phyloP scores from a whole-genome alignment of 78 protist genomes.

The Dictyostelium discoideum region DNA sequence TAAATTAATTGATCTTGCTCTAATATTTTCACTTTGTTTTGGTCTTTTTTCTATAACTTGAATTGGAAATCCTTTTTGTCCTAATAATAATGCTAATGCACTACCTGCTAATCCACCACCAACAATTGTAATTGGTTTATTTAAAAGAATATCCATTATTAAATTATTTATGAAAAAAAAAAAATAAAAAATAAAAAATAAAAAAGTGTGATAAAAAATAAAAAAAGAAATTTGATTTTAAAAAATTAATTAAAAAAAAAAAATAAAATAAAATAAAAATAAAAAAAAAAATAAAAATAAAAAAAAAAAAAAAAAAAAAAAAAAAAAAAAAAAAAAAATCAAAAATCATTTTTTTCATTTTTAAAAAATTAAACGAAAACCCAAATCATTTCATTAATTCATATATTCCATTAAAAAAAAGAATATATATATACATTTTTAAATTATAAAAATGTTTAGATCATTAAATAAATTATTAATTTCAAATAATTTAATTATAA shows the following conservation, averaged over 20 bases:
- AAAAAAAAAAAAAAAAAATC: too few species aligned
- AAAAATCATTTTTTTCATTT: too few species aligned
- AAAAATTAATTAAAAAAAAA: neutral
- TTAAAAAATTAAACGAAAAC: too few species aligned
- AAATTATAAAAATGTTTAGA: neutral
- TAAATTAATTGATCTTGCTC: conserved; percentile 77
- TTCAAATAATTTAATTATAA: neutral
- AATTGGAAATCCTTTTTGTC: conserved; percentile 26
- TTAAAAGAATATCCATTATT: neutral
- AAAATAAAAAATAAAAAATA: neutral
- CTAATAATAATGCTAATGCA: conserved; percentile 41
- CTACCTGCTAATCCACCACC: conserved; percentile 67
- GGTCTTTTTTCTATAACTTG: conserved; percentile 51
- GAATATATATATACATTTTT: too few species aligned
- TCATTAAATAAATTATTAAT: neutral
- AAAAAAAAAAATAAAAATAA: too few species aligned
- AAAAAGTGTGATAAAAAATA: too few species aligned
- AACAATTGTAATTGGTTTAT: conserved; percentile 26
- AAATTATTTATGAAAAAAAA: neutral
- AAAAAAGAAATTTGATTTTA: neutral
- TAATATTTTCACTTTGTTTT: neutral
- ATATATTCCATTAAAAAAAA: too few species aligned
- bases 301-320: too few species aligned
- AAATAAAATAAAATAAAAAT: too few species aligned
- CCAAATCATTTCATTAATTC: too few species aligned